Conservation (phyloP, 345 rosid species). For the Gossypium longicalyx region DNA sequence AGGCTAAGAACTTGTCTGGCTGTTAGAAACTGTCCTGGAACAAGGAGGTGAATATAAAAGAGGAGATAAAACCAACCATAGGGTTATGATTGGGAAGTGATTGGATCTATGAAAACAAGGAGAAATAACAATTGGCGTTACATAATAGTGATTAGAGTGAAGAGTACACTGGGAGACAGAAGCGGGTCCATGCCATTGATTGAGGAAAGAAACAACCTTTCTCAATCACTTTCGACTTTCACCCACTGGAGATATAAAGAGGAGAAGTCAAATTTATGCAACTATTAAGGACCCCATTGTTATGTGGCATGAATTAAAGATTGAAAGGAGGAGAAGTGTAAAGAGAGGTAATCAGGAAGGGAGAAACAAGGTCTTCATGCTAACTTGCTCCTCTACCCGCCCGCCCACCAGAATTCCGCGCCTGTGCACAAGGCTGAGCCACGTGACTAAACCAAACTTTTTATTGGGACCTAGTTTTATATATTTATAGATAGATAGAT, state of each 20-base stretch:
- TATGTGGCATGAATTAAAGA: not conserved
- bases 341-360: not conserved
- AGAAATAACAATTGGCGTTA: not conserved
- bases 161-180: not conserved
- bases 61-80: not conserved
- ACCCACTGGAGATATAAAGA: not conserved
- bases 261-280: not conserved
- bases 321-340: not conserved
- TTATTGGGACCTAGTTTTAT: not conserved
- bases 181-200: slow-evolving; percentile 7
- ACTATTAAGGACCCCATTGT: not conserved
- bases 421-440: not conserved
- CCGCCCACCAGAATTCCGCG: not conserved
- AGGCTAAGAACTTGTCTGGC: too few species aligned
- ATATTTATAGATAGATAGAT: too few species aligned
- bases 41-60: too few species aligned
- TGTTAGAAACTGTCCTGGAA: not conserved
- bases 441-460: not conserved
- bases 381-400: not conserved
- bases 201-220: not conserved
- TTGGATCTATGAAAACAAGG: not conserved
- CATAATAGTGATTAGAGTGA: not conserved
- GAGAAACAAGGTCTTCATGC: not conserved
- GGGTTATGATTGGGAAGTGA: too few species aligned
- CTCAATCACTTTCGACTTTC: slow-evolving; percentile 5